Percentiles rank a stretch among this genome's conserved stretches.
Conservation (phyloP, 164 flowering plant species). For the Taxillus chinensis region DNA sequence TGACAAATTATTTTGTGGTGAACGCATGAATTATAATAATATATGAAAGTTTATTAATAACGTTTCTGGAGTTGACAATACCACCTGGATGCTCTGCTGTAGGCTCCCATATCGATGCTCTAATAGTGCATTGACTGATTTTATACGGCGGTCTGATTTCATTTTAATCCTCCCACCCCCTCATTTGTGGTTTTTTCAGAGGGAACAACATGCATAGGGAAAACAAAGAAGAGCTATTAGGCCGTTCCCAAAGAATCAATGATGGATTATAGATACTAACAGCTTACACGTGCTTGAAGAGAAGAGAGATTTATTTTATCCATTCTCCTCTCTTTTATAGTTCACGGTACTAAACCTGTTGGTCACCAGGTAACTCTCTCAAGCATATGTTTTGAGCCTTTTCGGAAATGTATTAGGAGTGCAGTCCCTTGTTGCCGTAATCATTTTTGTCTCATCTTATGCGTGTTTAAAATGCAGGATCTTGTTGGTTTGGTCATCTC, state of each 20-base stretch:
- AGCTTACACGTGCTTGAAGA: constrained; percentile 59
- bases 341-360: constrained; percentile 86
- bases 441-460: constrained; percentile 56
- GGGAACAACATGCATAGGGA: not conserved
- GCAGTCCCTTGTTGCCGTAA: constrained; percentile 31
- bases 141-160: no score
- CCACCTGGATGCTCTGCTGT: no score
- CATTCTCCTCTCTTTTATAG: constrained; percentile 45
- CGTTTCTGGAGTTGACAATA: no score
- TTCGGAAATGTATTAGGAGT: constrained; percentile 35
- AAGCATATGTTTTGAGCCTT: constrained; percentile 12
- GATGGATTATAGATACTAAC: constrained; percentile 39
- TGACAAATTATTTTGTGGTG: no score
- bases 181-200: not conserved
- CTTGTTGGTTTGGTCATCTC: constrained; percentile 89
- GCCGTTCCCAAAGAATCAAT: constrained; percentile 4
- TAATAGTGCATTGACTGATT: no score
- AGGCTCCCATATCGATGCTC: no score
- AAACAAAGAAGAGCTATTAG: constrained; percentile 20
- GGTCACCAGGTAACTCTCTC: constrained; percentile 80
- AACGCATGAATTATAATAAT: no score
- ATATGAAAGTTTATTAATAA: no score
- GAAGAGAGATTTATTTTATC: constrained; percentile 58
- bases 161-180: not conserved
- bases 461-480: constrained; percentile 50